These are phyloP conservation scores for Babesia gibsoni DNA, from an alignment of 169 alveolate genomes.

Conservation along the genomic window DNA sequence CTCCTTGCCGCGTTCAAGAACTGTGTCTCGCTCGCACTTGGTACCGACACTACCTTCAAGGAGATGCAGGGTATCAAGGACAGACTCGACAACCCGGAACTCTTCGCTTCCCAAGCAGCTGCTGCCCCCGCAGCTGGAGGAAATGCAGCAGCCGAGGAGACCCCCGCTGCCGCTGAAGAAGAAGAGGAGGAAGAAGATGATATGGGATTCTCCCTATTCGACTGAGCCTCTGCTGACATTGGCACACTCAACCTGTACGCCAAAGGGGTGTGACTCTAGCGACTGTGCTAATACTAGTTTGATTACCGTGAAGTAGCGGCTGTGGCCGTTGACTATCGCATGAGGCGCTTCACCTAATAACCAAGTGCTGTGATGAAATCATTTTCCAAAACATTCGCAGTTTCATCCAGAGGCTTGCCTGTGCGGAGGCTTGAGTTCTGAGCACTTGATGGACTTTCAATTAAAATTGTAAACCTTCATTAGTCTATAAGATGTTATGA, in stretches of 20 bases:
- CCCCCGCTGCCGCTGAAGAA: constrained; percentile 78
- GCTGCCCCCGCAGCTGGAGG: constrained; percentile 77
- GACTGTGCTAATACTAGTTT: background rate
- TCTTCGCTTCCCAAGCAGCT: constrained; percentile 85
- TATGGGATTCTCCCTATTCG: constrained; percentile 91
- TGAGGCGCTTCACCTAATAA: background rate
- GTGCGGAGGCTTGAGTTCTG: constrained; percentile 51
- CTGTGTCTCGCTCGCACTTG: constrained; percentile 93
- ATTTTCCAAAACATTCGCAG: constrained; percentile 61
- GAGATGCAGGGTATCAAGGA: constrained; percentile 88
- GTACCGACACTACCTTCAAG: constrained; percentile 91
- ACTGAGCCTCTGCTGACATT: constrained; percentile 56
- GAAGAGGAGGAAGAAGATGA: constrained; percentile 96
- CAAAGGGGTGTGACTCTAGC: background rate
- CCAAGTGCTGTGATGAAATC: constrained; percentile 55
- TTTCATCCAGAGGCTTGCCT: constrained; percentile 35
- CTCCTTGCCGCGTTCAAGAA: constrained; percentile 94
- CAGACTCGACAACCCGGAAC: constrained; percentile 90
- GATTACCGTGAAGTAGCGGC: background rate
- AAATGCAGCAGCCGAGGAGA: constrained; percentile 73
- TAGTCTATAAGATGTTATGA: background rate
- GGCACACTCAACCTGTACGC: background rate
- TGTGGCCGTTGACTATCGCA: constrained; percentile 17
- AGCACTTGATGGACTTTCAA: constrained; percentile 27
- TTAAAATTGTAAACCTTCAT: constrained; percentile 2